These are phyloP conservation scores for Phytophthora cajani DNA, from an alignment of 352 stramenopile genomes.

Conservation along the genomic window DNA sequence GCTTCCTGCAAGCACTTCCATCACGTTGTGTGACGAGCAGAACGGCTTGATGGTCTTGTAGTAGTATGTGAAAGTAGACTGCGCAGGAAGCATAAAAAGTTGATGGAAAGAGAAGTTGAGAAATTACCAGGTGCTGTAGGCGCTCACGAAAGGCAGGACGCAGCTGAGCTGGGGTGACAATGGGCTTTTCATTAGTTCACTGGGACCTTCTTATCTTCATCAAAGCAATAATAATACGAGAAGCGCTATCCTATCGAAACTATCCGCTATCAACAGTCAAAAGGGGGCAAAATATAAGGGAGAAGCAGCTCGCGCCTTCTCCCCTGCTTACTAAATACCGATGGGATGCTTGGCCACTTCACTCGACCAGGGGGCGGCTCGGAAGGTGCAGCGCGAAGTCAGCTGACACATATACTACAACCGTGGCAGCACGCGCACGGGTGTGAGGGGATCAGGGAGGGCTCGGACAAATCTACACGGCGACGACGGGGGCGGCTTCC, in stretches of 20 bases:
- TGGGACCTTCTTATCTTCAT: constrained; percentile 23
- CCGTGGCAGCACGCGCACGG: constrained; percentile 14
- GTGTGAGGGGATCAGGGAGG: constrained; percentile 13
- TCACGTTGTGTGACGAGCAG: too few species aligned
- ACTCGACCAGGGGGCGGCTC: constrained; percentile 19
- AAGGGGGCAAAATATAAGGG: constrained; percentile 33
- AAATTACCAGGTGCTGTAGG: too few species aligned
- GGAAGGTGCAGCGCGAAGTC: constrained; percentile 19
- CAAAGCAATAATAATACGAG: constrained; percentile 40
- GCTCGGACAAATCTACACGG: constrained; percentile 26
- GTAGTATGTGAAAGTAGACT: too few species aligned
- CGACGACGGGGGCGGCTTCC: constrained; percentile 29
- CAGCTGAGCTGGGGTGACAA: background rate
- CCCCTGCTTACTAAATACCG: constrained; percentile 48
- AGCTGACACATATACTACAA: constrained; percentile 40
- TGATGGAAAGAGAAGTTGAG: too few species aligned
- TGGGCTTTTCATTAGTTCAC: constrained; percentile 16
- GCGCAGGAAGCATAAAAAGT: too few species aligned
- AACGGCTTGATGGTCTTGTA: too few species aligned
- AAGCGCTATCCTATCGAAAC: constrained; percentile 39
- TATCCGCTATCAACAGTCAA: constrained; percentile 38
- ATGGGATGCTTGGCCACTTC: constrained; percentile 31
- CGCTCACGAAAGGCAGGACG: background rate
- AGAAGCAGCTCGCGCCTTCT: constrained; percentile 18
- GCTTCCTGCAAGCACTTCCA: too few species aligned